Conservation (phyloP, 495 filamentous ascomycete species). For the Penicillium alfredii region DNA sequence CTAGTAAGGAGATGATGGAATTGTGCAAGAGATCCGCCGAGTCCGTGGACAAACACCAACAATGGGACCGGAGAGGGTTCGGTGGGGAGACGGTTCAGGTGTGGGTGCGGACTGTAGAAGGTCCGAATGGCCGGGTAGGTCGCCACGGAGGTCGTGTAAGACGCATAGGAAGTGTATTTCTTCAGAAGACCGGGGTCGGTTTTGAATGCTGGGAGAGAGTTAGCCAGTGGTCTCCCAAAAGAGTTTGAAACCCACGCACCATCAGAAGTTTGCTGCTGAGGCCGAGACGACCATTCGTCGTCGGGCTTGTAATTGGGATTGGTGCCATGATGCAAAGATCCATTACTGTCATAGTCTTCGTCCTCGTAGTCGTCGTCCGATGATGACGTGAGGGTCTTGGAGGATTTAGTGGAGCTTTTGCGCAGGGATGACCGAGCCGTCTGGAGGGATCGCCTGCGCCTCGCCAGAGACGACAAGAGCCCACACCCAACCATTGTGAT, state of each 20-base stretch:
- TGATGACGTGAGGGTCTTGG: conserved; percentile 35
- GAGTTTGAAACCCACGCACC: conserved; percentile 20
- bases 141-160: conserved; percentile 62
- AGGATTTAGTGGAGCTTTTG: conserved; percentile 25
- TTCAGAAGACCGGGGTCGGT: conserved; percentile 72
- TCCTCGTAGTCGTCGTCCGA: conserved; percentile 42
- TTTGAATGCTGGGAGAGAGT: conserved; percentile 23
- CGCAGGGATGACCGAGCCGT: conserved; percentile 18
- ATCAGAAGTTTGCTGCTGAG: conserved; percentile 26
- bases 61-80: conserved; percentile 70
- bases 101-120: conserved; percentile 76
- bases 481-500: conserved; percentile 41
- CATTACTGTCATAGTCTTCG: conserved; percentile 38
- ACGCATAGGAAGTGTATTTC: conserved; percentile 65
- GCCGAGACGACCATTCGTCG: conserved; percentile 16
- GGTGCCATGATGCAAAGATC: conserved; percentile 31
- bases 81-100: conserved; percentile 68
- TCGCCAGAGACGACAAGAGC: conserved; percentile 29
- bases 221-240: neutral
- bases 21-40: conserved; percentile 84
- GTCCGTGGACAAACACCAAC: conserved; percentile 84
- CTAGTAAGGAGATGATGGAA: conserved; percentile 78
- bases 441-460: conserved; percentile 17
- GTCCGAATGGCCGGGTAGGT: conserved; percentile 75
- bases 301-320: conserved; percentile 15